Evolutionary conservation across 768 basidiomycete species (phyloP).

Genomic region (Piloderma croceum): DNA sequence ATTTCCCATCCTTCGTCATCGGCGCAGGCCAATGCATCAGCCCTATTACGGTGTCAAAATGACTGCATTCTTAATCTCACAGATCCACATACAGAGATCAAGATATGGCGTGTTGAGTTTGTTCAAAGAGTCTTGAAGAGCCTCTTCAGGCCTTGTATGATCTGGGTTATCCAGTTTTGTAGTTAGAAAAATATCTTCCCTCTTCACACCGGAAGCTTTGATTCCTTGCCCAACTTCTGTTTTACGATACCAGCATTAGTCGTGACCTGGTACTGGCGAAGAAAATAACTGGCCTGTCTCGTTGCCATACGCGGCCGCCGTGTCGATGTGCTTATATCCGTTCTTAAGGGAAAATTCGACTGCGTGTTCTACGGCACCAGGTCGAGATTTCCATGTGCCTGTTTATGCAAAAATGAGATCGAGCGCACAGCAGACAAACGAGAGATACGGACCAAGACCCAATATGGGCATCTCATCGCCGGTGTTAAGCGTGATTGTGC

Average conservation of each 20-base stretch:
- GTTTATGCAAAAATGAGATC: too few species aligned
- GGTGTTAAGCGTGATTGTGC: too few species aligned
- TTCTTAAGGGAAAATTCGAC: constrained; percentile 67
- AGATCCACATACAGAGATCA: constrained; percentile 58
- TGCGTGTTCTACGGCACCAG: constrained; percentile 67
- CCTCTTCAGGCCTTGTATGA: constrained; percentile 52
- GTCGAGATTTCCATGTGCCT: constrained; percentile 78
- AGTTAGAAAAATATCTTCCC: constrained; percentile 75
- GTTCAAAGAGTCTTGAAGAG: constrained; percentile 64
- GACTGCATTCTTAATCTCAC: too few species aligned
- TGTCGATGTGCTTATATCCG: constrained; percentile 74
- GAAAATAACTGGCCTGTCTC: too few species aligned
- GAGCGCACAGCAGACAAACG: too few species aligned
- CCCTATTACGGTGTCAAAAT: too few species aligned
- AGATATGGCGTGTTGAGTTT: constrained; percentile 70
- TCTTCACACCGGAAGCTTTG: constrained; percentile 62
- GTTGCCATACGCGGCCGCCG: constrained; percentile 65
- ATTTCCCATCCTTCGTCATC: constrained; percentile 48
- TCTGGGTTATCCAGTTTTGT: constrained; percentile 64
- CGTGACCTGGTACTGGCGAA: too few species aligned
- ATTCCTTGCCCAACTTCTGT: constrained; percentile 72
- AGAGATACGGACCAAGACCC: too few species aligned
- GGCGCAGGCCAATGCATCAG: constrained; percentile 84
- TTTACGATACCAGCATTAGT: too few species aligned
- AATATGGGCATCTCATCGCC: too few species aligned